A percentile compares a stretch with the other conserved stretches of the same genome.
Conservation (phyloP, 2,329 filamentous ascomycete genomes). For the Fusarium euwallaceae region DNA sequence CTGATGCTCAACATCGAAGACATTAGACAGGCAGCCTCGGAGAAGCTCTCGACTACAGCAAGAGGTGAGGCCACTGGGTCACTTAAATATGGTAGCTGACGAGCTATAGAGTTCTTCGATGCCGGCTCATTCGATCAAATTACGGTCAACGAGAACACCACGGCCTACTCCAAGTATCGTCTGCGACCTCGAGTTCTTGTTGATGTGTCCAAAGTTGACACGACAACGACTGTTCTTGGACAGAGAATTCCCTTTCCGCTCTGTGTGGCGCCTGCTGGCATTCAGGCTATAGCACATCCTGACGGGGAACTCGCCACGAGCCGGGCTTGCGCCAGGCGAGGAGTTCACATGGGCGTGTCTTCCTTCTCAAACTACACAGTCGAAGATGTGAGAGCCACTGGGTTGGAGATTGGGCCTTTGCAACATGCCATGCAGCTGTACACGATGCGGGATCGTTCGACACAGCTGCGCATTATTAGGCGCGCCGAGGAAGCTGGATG, state of each 20-base stretch:
- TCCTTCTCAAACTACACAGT: slow-evolving; percentile 49
- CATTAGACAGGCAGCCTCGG: not conserved
- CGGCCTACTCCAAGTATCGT: slow-evolving; percentile 9
- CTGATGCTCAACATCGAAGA: slow-evolving; percentile 3
- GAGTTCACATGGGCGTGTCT: slow-evolving; percentile 63
- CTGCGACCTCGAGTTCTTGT: slow-evolving; percentile 12
- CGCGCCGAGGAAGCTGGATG: slow-evolving; percentile 7
- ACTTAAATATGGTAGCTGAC: too few relatives aligned
- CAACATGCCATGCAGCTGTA: slow-evolving; percentile 9
- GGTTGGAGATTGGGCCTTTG: not conserved
- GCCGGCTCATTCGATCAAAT: slow-evolving; percentile 7
- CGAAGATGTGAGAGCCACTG: not conserved
- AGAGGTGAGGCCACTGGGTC: not conserved
- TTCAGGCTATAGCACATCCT: slow-evolving; percentile 64
- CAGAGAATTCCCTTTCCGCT: slow-evolving; percentile 59
- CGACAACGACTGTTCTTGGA: not conserved
- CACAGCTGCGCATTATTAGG: slow-evolving; percentile 5
- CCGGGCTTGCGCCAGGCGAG: slow-evolving; percentile 55
- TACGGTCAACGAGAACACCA: slow-evolving; percentile 1
- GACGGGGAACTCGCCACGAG: slow-evolving; percentile 64
- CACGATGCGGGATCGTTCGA: slow-evolving; percentile 12
- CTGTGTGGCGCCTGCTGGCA: slow-evolving; percentile 65
- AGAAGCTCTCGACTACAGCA: not conserved
- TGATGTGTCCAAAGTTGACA: slow-evolving; percentile 15
- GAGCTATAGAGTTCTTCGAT: slow-evolving; percentile 11